Evolutionary conservation across 306 rosid species (phyloP).

Genomic region (Cucumis hystrix): DNA sequence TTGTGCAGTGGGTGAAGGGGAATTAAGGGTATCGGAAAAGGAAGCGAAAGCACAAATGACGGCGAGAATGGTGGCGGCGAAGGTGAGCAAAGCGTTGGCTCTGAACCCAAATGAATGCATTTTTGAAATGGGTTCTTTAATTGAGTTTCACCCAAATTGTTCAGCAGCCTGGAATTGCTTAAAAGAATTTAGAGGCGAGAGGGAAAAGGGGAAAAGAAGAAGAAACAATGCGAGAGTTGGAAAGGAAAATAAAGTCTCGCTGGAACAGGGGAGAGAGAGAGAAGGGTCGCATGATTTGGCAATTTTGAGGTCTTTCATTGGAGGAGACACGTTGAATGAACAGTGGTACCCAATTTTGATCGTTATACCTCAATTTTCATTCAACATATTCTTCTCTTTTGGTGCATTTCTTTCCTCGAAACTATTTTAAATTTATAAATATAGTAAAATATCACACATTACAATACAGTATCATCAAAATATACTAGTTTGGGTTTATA

Average conservation of each 20-base stretch:
- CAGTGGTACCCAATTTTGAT: background rate
- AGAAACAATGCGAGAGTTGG: background rate
- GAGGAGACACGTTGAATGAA: conserved; percentile 12
- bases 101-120: conserved; percentile 89
- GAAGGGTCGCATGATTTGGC: background rate
- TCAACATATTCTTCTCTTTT: too few relatives aligned
- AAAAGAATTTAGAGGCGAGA: background rate
- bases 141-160: background rate
- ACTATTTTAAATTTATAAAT: too few relatives aligned
- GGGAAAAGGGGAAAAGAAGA: background rate
- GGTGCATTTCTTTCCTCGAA: too few relatives aligned
- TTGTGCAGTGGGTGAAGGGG: conserved; percentile 52
- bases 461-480: too few relatives aligned
- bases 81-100: conserved; percentile 75
- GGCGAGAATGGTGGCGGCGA: conserved; percentile 72
- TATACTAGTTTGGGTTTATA: too few relatives aligned
- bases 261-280: background rate
- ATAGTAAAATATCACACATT: too few relatives aligned
- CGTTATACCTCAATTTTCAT: too few relatives aligned
- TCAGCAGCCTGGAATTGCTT: background rate
- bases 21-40: conserved; percentile 52
- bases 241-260: background rate
- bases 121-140: background rate
- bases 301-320: conserved; percentile 20
- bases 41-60: conserved; percentile 73